phyloP scores from a whole-genome alignment of 805 yeast species.

The Starmera caribaea region DNA sequence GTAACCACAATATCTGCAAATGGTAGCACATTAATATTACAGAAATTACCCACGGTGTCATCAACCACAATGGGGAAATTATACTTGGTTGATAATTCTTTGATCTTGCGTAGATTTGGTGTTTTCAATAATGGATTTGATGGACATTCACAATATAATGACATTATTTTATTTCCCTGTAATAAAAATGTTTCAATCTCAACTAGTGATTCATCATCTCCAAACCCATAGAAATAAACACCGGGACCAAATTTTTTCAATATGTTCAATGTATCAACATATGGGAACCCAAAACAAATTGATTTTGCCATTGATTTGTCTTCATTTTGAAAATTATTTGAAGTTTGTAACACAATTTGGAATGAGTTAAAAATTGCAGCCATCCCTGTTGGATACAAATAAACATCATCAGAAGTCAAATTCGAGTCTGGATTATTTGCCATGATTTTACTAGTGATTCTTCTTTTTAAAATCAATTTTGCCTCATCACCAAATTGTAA shows the following conservation, averaged over 20 bases:
- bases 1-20: conserved; percentile 82
- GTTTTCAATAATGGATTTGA: conserved; percentile 87
- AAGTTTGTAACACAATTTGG: conserved; percentile 32
- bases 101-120: conserved; percentile 62
- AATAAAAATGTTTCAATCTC: conserved; percentile 55
- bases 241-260: conserved; percentile 89
- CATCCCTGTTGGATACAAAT: conserved; percentile 87
- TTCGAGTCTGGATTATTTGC: conserved; percentile 11
- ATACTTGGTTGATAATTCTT: conserved; percentile 56
- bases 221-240: conserved; percentile 74
- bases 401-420: conserved; percentile 55
- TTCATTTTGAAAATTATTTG: conserved; percentile 9
- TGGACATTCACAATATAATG: conserved; percentile 88
- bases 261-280: conserved; percentile 84
- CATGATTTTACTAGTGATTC: conserved; percentile 59
- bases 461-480: conserved; percentile 56
- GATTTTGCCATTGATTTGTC: conserved; percentile 33
- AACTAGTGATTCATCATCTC: conserved; percentile 61
- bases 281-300: conserved; percentile 94
- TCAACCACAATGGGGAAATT: conserved; percentile 79
- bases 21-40: conserved; percentile 72
- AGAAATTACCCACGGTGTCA: conserved; percentile 89
- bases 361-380: conserved; percentile 83
- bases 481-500: conserved; percentile 69
- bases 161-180: conserved; percentile 57